phyloP scores from a whole-genome alignment of 805 yeast genomes.

The Cyberlindnera xylosilytica region DNA sequence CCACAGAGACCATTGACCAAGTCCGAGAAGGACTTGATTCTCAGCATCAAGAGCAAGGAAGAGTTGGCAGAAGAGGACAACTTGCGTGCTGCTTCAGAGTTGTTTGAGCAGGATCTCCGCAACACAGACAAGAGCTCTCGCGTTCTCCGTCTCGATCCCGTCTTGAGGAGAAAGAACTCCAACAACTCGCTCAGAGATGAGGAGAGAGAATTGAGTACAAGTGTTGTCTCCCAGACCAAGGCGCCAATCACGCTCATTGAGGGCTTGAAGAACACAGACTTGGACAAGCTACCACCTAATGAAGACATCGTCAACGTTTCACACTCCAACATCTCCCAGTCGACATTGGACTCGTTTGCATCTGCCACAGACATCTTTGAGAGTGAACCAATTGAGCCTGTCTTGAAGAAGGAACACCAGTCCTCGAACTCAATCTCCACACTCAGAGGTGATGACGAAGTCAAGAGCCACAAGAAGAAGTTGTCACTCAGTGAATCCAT shows the following conservation, averaged over 20 bases:
- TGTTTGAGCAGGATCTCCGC: conserved; percentile 33
- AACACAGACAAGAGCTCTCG: conserved; percentile 27
- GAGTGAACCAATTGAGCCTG: conserved; percentile 9
- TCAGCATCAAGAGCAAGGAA: conserved; percentile 20
- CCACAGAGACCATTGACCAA: conserved; percentile 18
- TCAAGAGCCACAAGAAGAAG: conserved; percentile 18
- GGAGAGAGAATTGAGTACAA: conserved; percentile 21
- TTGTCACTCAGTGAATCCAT: conserved; percentile 23
- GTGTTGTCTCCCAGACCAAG: conserved; percentile 9
- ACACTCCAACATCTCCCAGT: conserved; percentile 14
- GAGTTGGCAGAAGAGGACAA: conserved; percentile 26
- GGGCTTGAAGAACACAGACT: conserved; percentile 19
- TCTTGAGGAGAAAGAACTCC: conserved; percentile 27
- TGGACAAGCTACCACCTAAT: neutral
- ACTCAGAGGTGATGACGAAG: conserved; percentile 6
- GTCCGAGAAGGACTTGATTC: conserved; percentile 25
- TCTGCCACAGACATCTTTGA: conserved; percentile 24
- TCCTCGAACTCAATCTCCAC: conserved; percentile 25
- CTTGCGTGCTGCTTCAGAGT: conserved; percentile 29
- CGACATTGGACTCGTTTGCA: conserved; percentile 21
- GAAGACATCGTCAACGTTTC: conserved; percentile 10
- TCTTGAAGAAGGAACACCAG: conserved; percentile 3
- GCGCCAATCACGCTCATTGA: conserved; percentile 17
- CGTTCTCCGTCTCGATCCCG: conserved; percentile 25
- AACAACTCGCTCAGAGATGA: conserved; percentile 25